Evolutionary conservation across 108 stramenopile species (phyloP), one percentile per base, ranked within the genome.

Genomic region (Nannochloropsis gaditana): DNA sequence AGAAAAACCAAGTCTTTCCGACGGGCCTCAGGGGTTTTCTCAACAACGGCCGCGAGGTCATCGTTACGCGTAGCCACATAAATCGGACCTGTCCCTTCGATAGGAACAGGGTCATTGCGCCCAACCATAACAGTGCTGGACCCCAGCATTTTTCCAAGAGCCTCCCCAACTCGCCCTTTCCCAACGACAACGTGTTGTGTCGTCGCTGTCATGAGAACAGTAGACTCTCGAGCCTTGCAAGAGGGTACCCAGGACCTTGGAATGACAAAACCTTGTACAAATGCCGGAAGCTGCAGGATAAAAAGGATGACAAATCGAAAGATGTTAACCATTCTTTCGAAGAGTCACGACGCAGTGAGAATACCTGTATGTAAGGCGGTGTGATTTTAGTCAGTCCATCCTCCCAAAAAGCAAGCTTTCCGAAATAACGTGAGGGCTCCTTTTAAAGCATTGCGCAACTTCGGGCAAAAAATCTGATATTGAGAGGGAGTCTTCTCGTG

Each of bases 41-140:
- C 91, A 44, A 97, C 93, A 11, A 97, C 93, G 44, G 91, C 89
- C n/a, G 91, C 93, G 82, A 97, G 88, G 44, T 94, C 94, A 88
- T 97, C 96, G 86, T 97, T 97, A 31, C 97, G 90, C 5, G 97
- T 97, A 45, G 94, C 93, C 45, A 97, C 91, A 80, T 93, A 92
- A 84, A 95, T 95, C 41, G 95, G 94, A 15, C 87, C 86, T 19
- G 44, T 85, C 0, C 80, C 42, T 19, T 82, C 85, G 41, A 80
- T 2, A 42, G 21, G 41, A 41, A 81, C 9, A 0, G 80, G 21
- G 41, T 81, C 80, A 31, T 11, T 42, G 21, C 80, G 80, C 41
- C 80, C 80, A 11, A 81, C 80, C 80, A 73, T 73, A n/a, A 73
- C n/a, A n/a, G 59, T n/a, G 19, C n/a, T 73, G 8, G 59, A n/a